Conservation (phyloP, 441 rosid genomes). For the Populus trichocarpa region DNA sequence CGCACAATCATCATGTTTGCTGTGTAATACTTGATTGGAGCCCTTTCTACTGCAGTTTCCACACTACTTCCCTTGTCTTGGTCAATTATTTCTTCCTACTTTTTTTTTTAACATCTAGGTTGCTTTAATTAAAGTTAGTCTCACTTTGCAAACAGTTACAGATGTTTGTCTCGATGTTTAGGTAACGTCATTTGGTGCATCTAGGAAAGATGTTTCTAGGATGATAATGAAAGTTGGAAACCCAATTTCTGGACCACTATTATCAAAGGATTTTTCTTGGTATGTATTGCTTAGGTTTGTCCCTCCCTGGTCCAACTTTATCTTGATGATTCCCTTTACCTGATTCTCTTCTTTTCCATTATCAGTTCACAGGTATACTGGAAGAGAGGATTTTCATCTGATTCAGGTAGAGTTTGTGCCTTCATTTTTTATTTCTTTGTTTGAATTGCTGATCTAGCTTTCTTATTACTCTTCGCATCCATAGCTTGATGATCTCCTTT, state of each 20-base stretch:
- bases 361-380: constrained; percentile 50
- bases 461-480: background rate
- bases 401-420: constrained; percentile 47
- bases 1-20: background rate
- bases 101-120: background rate
- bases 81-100: background rate
- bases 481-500: background rate
- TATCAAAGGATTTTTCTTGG: constrained; percentile 30
- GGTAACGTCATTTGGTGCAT: constrained; percentile 37
- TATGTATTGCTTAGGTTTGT: constrained; percentile 17
- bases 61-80: background rate
- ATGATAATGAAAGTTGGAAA: constrained; percentile 31
- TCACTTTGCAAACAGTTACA: constrained; percentile 2
- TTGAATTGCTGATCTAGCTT: background rate
- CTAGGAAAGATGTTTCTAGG: constrained; percentile 30
- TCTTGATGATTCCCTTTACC: background rate
- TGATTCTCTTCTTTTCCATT: constrained; percentile 17
- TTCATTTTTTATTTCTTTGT: constrained; percentile 3
- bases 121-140: constrained; percentile 9
- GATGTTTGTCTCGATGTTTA: constrained; percentile 22
- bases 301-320: background rate
- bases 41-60: constrained; percentile 1
- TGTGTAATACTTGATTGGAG: background rate
- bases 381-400: constrained; percentile 73
- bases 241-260: constrained; percentile 30